Evolutionary conservation across 2,329 filamentous ascomycete genomes (phyloP).

Genomic region (Fusarium torreyae): DNA sequence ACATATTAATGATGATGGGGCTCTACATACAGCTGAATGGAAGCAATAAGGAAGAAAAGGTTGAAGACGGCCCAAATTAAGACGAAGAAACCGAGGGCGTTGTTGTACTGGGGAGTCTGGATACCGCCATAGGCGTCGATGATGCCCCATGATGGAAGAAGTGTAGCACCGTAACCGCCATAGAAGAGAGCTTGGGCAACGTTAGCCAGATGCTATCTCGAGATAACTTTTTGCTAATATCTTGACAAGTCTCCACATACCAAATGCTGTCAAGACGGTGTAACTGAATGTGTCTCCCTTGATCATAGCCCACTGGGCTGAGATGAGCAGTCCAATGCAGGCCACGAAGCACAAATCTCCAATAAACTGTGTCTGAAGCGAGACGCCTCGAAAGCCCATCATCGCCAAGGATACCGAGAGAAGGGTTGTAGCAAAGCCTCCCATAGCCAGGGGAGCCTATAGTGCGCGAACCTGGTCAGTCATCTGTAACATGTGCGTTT

Average conservation of each 20-base stretch:
- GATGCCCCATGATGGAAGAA: slow-evolving; percentile 44
- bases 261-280: slow-evolving; percentile 48
- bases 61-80: slow-evolving; percentile 50
- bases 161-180: slow-evolving; percentile 45
- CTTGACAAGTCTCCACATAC: slow-evolving; percentile 15
- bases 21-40: slow-evolving; percentile 35
- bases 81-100: slow-evolving; percentile 49
- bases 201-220: background rate
- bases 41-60: slow-evolving; percentile 48
- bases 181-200: slow-evolving; percentile 44
- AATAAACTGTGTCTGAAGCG: slow-evolving; percentile 47
- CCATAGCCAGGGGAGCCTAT: slow-evolving; percentile 47
- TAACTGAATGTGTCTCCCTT: slow-evolving; percentile 50
- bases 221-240: background rate
- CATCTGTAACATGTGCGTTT: background rate
- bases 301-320: slow-evolving; percentile 49
- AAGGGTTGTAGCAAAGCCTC: slow-evolving; percentile 49
- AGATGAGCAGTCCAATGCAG: slow-evolving; percentile 47
- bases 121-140: slow-evolving; percentile 45
- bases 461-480: background rate
- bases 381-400: slow-evolving; percentile 49
- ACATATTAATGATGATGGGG: no score
- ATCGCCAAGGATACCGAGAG: slow-evolving; percentile 46
- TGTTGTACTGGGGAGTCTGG: slow-evolving; percentile 37
- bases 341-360: slow-evolving; percentile 50